phyloP scores from a whole-genome alignment of 768 basidiomycete species.

The Agaricus subrufescens region DNA sequence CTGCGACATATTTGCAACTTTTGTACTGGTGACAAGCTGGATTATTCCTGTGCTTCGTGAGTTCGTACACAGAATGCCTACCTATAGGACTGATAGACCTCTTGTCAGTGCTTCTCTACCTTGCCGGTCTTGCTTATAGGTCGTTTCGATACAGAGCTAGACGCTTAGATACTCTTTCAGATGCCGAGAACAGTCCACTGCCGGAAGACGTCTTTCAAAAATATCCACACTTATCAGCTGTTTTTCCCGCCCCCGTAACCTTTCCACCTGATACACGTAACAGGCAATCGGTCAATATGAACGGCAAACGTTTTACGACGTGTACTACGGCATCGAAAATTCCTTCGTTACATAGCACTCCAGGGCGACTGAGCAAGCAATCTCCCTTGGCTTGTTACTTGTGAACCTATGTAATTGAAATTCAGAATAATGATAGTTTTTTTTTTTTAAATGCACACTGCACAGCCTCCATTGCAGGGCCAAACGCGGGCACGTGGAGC shows the following conservation, averaged over 20 bases:
- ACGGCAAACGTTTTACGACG: not conserved
- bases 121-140: constrained; percentile 32
- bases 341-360: not conserved
- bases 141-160: constrained; percentile 25
- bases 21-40: constrained; percentile 21
- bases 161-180: not conserved
- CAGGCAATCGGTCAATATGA: not conserved
- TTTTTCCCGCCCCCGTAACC: not conserved
- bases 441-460: too few relatives aligned
- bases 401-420: not conserved
- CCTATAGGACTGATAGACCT: constrained; percentile 1
- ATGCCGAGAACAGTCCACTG: not conserved
- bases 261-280: constrained; percentile 1
- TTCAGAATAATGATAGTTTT: not conserved
- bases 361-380: constrained; percentile 1
- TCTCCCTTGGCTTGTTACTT: not conserved
- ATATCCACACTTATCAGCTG: constrained; percentile 13
- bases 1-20: constrained; percentile 18
- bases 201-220: not conserved
- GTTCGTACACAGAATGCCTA: not conserved
- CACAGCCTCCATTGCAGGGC: not conserved
- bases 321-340: not conserved
- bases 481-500: constrained; percentile 8
- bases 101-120: constrained; percentile 37
- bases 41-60: constrained; percentile 21